These are phyloP conservation scores for Begonia loranthoides DNA, from an alignment of 306 rosid species.

Conservation along the genomic window DNA sequence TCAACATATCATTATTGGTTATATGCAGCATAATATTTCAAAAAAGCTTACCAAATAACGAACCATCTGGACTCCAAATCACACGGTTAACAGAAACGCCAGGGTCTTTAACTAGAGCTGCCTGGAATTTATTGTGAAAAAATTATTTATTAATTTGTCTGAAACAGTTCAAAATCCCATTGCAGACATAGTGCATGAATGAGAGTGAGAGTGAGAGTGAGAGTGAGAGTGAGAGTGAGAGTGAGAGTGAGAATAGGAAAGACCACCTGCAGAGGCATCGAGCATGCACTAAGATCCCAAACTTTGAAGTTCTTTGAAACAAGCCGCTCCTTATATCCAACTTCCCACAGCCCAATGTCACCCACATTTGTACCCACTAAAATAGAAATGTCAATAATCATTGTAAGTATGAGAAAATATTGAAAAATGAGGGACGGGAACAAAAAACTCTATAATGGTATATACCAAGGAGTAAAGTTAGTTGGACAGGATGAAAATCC, in stretches of 20 bases:
- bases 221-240: neutral
- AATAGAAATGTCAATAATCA: slow-evolving; percentile 10
- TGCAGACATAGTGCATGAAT: neutral
- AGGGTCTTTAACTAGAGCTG: slow-evolving; percentile 90
- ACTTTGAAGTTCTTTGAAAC: slow-evolving; percentile 77
- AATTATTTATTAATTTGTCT: slow-evolving; percentile 3
- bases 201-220: neutral
- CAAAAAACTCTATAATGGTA: neutral
- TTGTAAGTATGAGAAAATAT: slow-evolving; percentile 6
- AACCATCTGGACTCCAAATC: slow-evolving; percentile 95
- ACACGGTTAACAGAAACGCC: slow-evolving; percentile 91
- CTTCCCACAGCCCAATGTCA: slow-evolving; percentile 94
- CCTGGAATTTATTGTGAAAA: slow-evolving; percentile 35
- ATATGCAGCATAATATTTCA: slow-evolving; percentile 6
- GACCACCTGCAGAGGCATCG: slow-evolving; percentile 80
- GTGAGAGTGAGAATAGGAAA: neutral
- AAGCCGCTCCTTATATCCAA: slow-evolving; percentile 75
- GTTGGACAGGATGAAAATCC: slow-evolving; percentile 96
- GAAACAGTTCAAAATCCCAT: too few species aligned
- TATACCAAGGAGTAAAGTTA: slow-evolving; percentile 84
- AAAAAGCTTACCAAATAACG: slow-evolving; percentile 62
- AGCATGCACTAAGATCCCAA: slow-evolving; percentile 81
- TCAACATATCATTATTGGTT: neutral
- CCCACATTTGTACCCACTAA: slow-evolving; percentile 93
- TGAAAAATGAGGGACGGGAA: neutral